Evolutionary conservation across 2,329 filamentous ascomycete genomes (phyloP).

Genomic region (Rhynchosporium graminicola): DNA sequence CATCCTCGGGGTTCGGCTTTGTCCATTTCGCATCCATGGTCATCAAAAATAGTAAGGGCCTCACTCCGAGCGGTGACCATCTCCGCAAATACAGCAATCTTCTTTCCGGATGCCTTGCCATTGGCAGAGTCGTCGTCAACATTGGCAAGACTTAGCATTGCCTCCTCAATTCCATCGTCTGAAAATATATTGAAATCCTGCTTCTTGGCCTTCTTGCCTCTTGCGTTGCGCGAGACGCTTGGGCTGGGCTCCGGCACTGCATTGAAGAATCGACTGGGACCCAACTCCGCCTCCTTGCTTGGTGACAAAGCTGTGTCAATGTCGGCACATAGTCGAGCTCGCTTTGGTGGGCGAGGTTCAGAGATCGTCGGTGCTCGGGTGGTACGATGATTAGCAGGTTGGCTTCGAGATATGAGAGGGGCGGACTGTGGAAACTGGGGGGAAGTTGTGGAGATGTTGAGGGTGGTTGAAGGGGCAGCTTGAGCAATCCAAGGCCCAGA

Average conservation of each 20-base stretch:
- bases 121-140: conserved; percentile 24
- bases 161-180: conserved; percentile 53
- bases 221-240: conserved; percentile 40
- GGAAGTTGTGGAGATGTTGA: conserved; percentile 37
- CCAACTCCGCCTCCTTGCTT: conserved; percentile 38
- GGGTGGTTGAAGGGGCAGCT: conserved; percentile 43
- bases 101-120: conserved; percentile 23
- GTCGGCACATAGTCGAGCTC: conserved; percentile 54
- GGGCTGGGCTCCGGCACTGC: conserved; percentile 43
- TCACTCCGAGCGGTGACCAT: conserved; percentile 1
- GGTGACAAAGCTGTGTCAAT: conserved; percentile 40
- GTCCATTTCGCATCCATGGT: conserved; percentile 9
- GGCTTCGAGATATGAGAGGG: conserved; percentile 41
- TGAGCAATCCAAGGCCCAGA: conserved; percentile 56
- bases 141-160: conserved; percentile 49
- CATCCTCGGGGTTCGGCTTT: conserved; percentile 27
- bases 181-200: conserved; percentile 52
- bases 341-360: conserved; percentile 50
- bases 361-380: conserved; percentile 44
- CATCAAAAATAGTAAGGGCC: conserved; percentile 10
- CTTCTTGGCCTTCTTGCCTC: conserved; percentile 45
- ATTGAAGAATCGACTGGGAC: conserved; percentile 52
- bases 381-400: conserved; percentile 42
- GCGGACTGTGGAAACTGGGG: conserved; percentile 40
- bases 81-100: conserved; percentile 34